Evolutionary conservation across 192 early-diverging fungal species (phyloP).

Genomic region (Backusella westeae): DNA sequence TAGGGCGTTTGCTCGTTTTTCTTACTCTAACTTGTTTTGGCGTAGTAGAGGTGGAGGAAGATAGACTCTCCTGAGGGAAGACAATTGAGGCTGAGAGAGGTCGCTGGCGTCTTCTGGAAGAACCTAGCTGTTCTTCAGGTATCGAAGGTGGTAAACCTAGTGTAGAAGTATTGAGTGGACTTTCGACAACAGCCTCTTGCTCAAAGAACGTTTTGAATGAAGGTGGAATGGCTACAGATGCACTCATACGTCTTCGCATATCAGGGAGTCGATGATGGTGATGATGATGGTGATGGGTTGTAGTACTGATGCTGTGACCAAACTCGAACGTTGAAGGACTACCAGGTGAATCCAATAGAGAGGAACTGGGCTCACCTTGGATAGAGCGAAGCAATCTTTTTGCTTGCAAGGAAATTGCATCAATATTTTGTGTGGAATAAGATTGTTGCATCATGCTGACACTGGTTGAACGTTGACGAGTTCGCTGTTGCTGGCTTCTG

Average conservation of each 20-base stretch:
- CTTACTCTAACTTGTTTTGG: constrained; percentile 16
- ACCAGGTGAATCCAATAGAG: not conserved
- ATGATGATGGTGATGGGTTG: not conserved
- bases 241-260: constrained; percentile 15
- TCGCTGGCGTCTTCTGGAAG: not conserved
- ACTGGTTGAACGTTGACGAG: constrained; percentile 21
- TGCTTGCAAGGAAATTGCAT: constrained; percentile 25
- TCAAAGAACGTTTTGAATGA: not conserved
- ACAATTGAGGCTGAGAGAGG: constrained; percentile 2
- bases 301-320: not conserved
- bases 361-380: constrained; percentile 17
- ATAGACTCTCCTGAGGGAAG: constrained; percentile 2
- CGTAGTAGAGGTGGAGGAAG: not conserved
- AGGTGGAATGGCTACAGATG: not conserved
- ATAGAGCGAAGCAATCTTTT: constrained; percentile 25
- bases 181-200: not conserved
- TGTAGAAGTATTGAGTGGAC: not conserved
- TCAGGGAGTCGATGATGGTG: not conserved
- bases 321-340: not conserved
- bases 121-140: constrained; percentile 6
- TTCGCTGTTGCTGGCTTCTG: constrained; percentile 9
- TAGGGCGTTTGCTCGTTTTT: constrained; percentile 25
- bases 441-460: constrained; percentile 13
- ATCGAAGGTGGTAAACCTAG: not conserved
- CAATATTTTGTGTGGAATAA: constrained; percentile 15